Evolutionary conservation across 306 rosid species (phyloP), one percentile per base, ranked within the genome.

Genomic region (Echinosophora koreensis): DNA sequence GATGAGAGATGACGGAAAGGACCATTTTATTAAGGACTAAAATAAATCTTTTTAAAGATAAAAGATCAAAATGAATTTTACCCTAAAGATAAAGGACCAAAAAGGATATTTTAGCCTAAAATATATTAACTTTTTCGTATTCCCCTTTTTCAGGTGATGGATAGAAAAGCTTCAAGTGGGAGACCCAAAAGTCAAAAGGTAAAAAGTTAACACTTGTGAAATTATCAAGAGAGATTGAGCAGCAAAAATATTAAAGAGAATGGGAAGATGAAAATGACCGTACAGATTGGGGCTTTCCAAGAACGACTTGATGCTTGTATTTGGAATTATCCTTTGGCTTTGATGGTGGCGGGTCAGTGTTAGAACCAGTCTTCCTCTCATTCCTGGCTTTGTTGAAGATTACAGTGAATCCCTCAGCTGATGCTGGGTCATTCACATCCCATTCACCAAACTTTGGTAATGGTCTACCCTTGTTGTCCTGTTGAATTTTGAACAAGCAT

Each of bases 391-490:
- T 90, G 79, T 84, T 92, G 83, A 92, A 90, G 82, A 92, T 90
- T 5, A 83, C 92, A 0, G 97, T 87, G 87, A 90, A 92, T 32
- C 93, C 92, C 80, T 86, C 93, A 5, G 94, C 96, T 0, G 97
- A 89, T 30, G 97, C 83, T 1, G 94, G 94, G 69, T 93, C 92
- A 58, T 87, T 92, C 61, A 90, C 94, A 61, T 92, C 92, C 97
- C 97, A 92, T 65, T 90, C 97, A 37, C 96, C 96, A 66, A 92
- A 92, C 86, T 91, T 91, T 5, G 97, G 94, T 34, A 91, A 64
- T 30, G 97, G 83, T 51, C 72, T 85, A 67, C 84, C 90, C 37
- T 76, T 88, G 37, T 88, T 88, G 37, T 88, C 97, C 92, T 89
- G 5, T 30, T 30, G 3, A 30, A 30, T 30, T 30, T 30, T 30